Evolutionary conservation across 176 grass and related monocot species (phyloP).

Genomic region (Otatea glauca): DNA sequence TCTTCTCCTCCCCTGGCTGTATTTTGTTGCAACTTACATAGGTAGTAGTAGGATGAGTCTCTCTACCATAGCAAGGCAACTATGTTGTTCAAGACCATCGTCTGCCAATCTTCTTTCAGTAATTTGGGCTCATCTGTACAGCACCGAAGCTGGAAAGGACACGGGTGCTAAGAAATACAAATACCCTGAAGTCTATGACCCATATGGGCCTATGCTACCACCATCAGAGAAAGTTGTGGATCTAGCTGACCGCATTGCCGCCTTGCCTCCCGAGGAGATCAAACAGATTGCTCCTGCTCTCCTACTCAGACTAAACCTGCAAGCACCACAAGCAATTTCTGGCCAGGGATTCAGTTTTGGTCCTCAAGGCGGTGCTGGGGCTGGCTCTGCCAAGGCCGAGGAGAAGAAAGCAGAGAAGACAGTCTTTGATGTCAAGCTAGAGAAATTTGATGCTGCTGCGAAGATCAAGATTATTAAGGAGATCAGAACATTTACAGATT

Average conservation of each 20-base stretch:
- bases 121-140: constrained; percentile 44
- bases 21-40: neutral
- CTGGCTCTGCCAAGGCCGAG: constrained; percentile 48
- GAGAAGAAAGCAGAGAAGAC: constrained; percentile 96
- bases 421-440: constrained; percentile 87
- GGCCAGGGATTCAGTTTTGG: constrained; percentile 82
- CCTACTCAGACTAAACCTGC: constrained; percentile 68
- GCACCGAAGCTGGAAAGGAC: constrained; percentile 45
- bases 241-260: constrained; percentile 76
- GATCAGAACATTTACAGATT: constrained; percentile 84
- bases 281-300: constrained; percentile 94
- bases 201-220: constrained; percentile 71
- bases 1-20: neutral
- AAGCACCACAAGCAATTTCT: constrained; percentile 68
- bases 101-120: constrained; percentile 21
- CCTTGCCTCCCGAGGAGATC: constrained; percentile 77
- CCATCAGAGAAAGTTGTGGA: constrained; percentile 81
- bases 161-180: constrained; percentile 64
- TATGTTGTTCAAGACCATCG: constrained; percentile 36
- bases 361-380: constrained; percentile 44
- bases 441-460: constrained; percentile 88
- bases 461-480: constrained; percentile 99
- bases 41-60: constrained; percentile 55
- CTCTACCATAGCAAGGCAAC: constrained; percentile 37
- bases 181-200: constrained; percentile 79